phyloP scores from a whole-genome alignment of 2,329 filamentous ascomycete species.

The Hypoxylon sp. region DNA sequence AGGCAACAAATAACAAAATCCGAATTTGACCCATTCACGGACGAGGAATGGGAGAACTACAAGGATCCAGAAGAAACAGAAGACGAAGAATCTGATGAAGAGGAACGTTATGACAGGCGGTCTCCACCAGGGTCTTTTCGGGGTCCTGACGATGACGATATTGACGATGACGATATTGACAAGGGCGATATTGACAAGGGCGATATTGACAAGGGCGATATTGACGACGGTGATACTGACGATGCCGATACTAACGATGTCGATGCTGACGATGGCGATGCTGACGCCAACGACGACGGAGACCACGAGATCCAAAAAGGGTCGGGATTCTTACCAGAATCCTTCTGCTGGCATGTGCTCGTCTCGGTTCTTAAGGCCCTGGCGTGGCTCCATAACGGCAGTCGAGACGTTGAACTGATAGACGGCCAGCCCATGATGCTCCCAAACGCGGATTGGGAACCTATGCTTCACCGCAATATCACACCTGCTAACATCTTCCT shows the following conservation, averaged over 20 bases:
- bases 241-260: no score
- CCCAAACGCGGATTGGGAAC: conserved; percentile 63
- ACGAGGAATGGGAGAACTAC: neutral
- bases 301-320: no score
- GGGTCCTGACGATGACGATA: no score
- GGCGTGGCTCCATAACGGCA: conserved; percentile 68
- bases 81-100: conserved; percentile 38
- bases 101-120: neutral
- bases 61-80: conserved; percentile 37
- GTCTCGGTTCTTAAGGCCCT: conserved; percentile 64
- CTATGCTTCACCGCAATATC: conserved; percentile 67
- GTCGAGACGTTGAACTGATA: conserved; percentile 47
- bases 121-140: no score
- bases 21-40: neutral
- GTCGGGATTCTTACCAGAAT: conserved; percentile 63
- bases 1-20: neutral
- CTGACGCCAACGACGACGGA: no score
- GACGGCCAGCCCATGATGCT: conserved; percentile 28
- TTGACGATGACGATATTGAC: no score
- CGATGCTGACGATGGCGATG: no score
- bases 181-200: no score
- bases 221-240: no score
- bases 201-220: no score
- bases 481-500: conserved; percentile 66
- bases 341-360: conserved; percentile 70